Evolutionary conservation across 2,329 filamentous ascomycete genomes (phyloP), one percentile per base, ranked within the genome.

Genomic region (Dryadomyces quercivorus): DNA sequence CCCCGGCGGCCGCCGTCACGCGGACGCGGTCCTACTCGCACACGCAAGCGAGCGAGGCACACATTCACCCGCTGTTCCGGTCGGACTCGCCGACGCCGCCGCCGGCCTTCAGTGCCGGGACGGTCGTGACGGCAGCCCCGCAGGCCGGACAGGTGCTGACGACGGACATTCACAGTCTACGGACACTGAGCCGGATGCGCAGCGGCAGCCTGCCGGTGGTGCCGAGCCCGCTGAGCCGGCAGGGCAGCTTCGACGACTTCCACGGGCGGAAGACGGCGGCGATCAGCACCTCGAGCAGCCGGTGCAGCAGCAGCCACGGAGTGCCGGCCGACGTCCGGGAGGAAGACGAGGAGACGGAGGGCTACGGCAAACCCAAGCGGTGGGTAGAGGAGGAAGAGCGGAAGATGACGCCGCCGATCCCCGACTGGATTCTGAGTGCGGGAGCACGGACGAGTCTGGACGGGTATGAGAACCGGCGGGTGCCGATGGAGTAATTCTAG

Each of bases 21-120:
- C 50, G 12, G 45, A 47, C 49, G 34, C 58, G 57, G 5, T 57
- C 57, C 2, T 56, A 55, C 21, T 54, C 57, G 20, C 66, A 70
- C 57, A 58, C 63, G 16, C 63, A 63, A 8, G 42, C 8, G 4
- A 44, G 15, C 61, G 84, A 90, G 65, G 74, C 81, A 3, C 81
- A 89, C 63, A 89, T 90, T 48, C 86, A 91, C 65, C 86, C 86
- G 9, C 75, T 91, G 3, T 90, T 91, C 71, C 77, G 86, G 56
- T 83, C 82, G 6, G 84, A 88, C 63, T 86, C 81, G 44, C 84
- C 84, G 0, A 76, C 74, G 1, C 84, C 85, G 8, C 82, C 85
- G 1, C 80, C 85, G 0, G 69, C 79, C 6, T 75, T 77, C 13
- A 59, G 56, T 1, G 86, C 84, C 0, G 84, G 85, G 0, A 91